Base-by-base conservation (phyloP, 2,329 filamentous ascomycete species). In the Colletotrichum destructivum region DNA sequence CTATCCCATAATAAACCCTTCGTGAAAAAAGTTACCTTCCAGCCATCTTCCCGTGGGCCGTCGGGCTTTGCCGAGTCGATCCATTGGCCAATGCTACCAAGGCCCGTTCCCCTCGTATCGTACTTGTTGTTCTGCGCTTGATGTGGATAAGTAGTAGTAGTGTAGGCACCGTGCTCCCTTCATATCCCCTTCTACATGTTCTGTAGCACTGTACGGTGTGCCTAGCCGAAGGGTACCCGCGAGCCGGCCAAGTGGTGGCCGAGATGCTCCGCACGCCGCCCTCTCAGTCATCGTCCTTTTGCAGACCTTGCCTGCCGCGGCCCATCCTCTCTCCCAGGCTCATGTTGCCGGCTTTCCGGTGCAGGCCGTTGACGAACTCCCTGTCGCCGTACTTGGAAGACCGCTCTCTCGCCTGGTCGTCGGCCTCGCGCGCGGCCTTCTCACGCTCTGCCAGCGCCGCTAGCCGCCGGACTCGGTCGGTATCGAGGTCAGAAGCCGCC, bases 381-480 rank as follows among this genome's bases (percentile, higher is more conserved):
- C 89, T 88, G 49, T 90, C 90, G 6, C 90, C 91, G 64, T 89
- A 89, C 77, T 90, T 89, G 31, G 87, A 85, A 16, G 88, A 88
- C n/a, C 85, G 83, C 59, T 85, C 86, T 68, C 92, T 85, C 26
- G 88, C 88, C 72, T 80, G 84, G 40, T 94, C 90, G 65, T 97
- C 94, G 1, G 89, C 88, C 72, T 93, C 90, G 15, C 87, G 86
- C 55, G 90, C 88, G 21, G 84, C 84, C 60, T 88, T 87, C 75
- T 97, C 94, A 72, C 86, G 86, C 74, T 90, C 88, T 31, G 89
- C 90, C 21, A 95, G 83, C 1, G 90, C 89, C 0, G 89, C 88
- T 12, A 97, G 84, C 31, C 94, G 89, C 71, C 88, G 87, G 74
- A 89, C 89, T 42, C 94, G 90, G 75, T 93, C 91, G n/a, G 85